Conservation (phyloP, 805 yeast species). For the Debaryomyces prosopidis region DNA sequence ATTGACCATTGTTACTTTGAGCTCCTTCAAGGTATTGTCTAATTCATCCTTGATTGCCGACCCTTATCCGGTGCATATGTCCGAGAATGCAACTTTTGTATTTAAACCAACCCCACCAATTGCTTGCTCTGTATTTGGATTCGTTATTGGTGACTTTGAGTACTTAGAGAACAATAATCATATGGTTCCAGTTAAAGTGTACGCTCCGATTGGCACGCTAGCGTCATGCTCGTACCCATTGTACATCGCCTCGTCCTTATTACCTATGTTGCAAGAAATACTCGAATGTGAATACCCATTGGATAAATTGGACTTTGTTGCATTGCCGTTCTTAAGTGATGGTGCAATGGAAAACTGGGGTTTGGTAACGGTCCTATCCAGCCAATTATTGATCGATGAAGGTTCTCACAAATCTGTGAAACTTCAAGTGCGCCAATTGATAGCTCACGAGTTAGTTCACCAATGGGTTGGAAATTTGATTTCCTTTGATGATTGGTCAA, state of each 20-base stretch:
- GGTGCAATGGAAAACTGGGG: constrained; percentile 86
- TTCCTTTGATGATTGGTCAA: constrained; percentile 66
- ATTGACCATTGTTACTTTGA: constrained; percentile 47
- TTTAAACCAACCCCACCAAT: constrained; percentile 61
- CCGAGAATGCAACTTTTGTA: constrained; percentile 30
- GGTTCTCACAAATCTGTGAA: constrained; percentile 21
- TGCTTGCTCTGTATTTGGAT: constrained; percentile 65
- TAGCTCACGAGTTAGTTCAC: constrained; percentile 74
- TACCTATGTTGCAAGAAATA: constrained; percentile 49
- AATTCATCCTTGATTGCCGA: constrained; percentile 39
- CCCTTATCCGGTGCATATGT: constrained; percentile 13
- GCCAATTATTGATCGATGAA: constrained; percentile 39
- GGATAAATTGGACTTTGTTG: constrained; percentile 63
- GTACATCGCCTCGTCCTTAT: constrained; percentile 42
- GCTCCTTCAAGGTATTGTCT: constrained; percentile 51
- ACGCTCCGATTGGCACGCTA: constrained; percentile 55
- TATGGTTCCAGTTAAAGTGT: constrained; percentile 49
- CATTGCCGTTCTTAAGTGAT: constrained; percentile 70
- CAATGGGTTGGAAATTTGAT: constrained; percentile 78
- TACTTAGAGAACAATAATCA: constrained; percentile 24
- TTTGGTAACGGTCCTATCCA: constrained; percentile 57
- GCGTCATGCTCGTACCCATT: constrained; percentile 51
- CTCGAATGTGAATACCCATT: constrained; percentile 55
- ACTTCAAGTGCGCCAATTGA: constrained; percentile 48
- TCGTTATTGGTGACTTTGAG: constrained; percentile 69